Evolutionary conservation across 257 asterid genomes (phyloP).

Genomic region (Primulina huaijiensis): DNA sequence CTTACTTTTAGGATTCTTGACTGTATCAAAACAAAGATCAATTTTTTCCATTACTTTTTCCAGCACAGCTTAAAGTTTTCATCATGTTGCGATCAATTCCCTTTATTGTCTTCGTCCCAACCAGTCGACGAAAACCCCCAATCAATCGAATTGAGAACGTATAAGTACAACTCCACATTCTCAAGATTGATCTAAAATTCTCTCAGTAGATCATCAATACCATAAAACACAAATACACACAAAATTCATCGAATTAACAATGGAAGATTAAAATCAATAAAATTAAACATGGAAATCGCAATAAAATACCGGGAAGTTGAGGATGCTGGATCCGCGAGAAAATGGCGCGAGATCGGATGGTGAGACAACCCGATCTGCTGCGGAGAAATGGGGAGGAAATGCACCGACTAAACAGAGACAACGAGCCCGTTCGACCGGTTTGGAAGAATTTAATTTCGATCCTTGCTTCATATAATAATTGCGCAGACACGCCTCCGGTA

Average conservation of each 20-base stretch:
- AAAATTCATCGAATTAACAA: conserved; percentile 11
- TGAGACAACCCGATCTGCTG: conserved; percentile 40
- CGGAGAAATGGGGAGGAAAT: conserved; percentile 20
- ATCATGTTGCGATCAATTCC: not conserved
- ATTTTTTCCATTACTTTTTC: not conserved
- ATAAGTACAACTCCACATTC: conserved; percentile 13
- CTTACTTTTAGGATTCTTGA: not conserved
- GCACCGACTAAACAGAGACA: conserved; percentile 30
- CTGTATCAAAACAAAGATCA: conserved; percentile 7
- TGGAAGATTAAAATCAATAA: not conserved
- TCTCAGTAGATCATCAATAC: not conserved
- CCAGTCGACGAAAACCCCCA: not conserved
- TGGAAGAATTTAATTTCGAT: not conserved
- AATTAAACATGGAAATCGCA: conserved; percentile 2
- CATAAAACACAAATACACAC: not conserved
- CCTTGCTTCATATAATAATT: too few species aligned
- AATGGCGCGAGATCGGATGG: conserved; percentile 44
- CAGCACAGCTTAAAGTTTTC: conserved; percentile 17
- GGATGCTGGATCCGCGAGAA: conserved; percentile 33
- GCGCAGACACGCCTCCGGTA: not conserved
- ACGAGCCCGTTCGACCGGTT: conserved; percentile 22
- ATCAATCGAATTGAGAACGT: not conserved
- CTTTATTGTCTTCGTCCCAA: not conserved
- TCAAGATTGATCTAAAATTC: conserved; percentile 11
- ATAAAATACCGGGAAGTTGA: conserved; percentile 27